Conservation (phyloP, 1,284 basidiomycete genomes). For the Ganoderma meredithae region DNA sequence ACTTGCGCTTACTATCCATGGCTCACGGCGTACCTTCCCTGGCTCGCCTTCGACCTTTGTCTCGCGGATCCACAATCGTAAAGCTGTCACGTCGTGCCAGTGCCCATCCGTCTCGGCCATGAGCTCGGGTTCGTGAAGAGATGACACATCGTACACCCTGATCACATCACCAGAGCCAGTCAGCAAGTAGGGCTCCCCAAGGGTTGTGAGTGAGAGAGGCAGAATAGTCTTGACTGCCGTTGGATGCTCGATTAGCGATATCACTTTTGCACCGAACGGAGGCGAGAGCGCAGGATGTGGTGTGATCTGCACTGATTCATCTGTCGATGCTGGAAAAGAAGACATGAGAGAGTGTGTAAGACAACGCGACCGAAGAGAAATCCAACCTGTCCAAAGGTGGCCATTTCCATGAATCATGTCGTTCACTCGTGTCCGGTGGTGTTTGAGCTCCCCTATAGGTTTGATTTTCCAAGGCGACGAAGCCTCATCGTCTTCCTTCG, state of each 20-base stretch:
- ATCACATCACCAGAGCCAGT: slow-evolving; percentile 87
- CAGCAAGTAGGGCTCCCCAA: slow-evolving; percentile 73
- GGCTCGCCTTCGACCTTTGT: slow-evolving; percentile 51
- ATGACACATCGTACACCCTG: slow-evolving; percentile 74
- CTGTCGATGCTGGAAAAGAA: slow-evolving; percentile 73
- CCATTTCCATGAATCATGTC: slow-evolving; percentile 70
- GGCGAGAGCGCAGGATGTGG: slow-evolving; percentile 42
- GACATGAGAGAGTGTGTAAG: background rate
- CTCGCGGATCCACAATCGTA: slow-evolving; percentile 74
- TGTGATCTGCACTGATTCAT: slow-evolving; percentile 80
- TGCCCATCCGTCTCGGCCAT: slow-evolving; percentile 81
- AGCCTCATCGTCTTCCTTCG: slow-evolving; percentile 48
- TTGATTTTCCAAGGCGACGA: slow-evolving; percentile 60
- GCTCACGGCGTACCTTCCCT: slow-evolving; percentile 55
- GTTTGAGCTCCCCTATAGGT: slow-evolving; percentile 63
- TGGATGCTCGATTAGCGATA: slow-evolving; percentile 68
- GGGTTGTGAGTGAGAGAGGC: slow-evolving; percentile 66
- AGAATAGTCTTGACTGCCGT: slow-evolving; percentile 77
- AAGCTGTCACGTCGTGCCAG: slow-evolving; percentile 83
- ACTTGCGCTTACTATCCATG: slow-evolving; percentile 84
- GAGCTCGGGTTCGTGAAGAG: slow-evolving; percentile 68
- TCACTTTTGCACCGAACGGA: slow-evolving; percentile 40
- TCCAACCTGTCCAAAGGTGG: slow-evolving; percentile 84
- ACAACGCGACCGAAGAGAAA: slow-evolving; percentile 4
- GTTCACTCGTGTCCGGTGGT: slow-evolving; percentile 85